phyloP scores from a whole-genome alignment of 129 eudicot genomes.

The Lonicera japonica region DNA sequence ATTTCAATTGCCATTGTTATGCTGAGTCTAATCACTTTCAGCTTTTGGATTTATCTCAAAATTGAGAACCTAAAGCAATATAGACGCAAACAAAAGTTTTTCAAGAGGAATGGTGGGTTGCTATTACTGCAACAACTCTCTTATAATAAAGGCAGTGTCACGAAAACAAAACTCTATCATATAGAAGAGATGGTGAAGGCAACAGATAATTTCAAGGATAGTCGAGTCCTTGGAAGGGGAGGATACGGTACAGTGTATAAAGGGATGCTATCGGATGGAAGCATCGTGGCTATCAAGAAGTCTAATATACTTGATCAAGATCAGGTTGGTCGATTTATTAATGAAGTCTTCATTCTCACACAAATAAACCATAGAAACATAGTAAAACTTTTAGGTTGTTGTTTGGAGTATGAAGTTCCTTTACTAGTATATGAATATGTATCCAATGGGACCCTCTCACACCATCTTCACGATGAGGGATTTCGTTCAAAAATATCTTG shows the following conservation, averaged over 20 bases:
- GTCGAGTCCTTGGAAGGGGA: slow-evolving; percentile 14
- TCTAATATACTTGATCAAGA: slow-evolving; percentile 4
- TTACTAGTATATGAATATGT: slow-evolving; percentile 14
- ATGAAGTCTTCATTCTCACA: slow-evolving; percentile 16
- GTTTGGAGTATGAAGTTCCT: slow-evolving; percentile 13
- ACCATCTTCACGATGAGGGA: no score
- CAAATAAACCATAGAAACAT: slow-evolving; percentile 22
- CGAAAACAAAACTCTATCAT: slow-evolving; percentile 4
- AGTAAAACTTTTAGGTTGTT: slow-evolving; percentile 14
- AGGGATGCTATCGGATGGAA: slow-evolving; percentile 10
- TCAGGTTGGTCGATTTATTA: slow-evolving; percentile 8
- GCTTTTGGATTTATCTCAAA: slow-evolving; percentile 1
- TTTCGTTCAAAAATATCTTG: no score
- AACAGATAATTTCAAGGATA: slow-evolving; percentile 14
- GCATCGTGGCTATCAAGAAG: slow-evolving; percentile 16
- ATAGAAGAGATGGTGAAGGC: slow-evolving; percentile 16
- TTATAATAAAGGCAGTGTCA: background rate
- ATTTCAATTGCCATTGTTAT: background rate
- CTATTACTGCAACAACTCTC: background rate
- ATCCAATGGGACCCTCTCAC: no score
- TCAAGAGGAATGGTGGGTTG: slow-evolving; percentile 14
- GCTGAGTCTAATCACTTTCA: background rate
- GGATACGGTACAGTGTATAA: slow-evolving; percentile 11
- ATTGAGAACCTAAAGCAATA: background rate
- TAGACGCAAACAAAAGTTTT: background rate